phyloP scores from a whole-genome alignment of 2,329 filamentous ascomycete species.

The Simplicillium aogashimaense region DNA sequence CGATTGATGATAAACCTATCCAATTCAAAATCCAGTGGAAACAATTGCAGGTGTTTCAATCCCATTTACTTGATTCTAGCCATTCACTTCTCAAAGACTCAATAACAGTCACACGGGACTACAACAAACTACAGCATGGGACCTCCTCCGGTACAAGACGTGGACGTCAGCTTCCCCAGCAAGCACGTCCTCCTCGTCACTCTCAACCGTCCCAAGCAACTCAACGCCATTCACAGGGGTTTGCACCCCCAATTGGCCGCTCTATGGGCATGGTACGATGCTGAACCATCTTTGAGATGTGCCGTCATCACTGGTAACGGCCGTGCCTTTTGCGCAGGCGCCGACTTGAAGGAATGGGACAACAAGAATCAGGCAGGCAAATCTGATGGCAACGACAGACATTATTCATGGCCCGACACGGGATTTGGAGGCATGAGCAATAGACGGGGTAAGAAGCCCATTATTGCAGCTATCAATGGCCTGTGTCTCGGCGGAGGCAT shows the following conservation, averaged over 20 bases:
- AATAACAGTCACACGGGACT: no score
- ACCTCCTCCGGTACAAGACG: constrained; percentile 29
- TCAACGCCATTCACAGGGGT: constrained; percentile 44
- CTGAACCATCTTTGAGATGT: constrained; percentile 48
- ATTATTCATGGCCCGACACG: constrained; percentile 23
- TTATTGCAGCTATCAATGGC: constrained; percentile 69
- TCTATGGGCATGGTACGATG: constrained; percentile 52
- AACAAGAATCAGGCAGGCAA: constrained; percentile 23
- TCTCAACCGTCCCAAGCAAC: constrained; percentile 45
- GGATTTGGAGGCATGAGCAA: constrained; percentile 61
- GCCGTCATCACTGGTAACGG: constrained; percentile 55
- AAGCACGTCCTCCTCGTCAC: constrained; percentile 49
- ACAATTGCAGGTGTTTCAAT: no score
- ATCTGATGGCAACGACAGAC: constrained; percentile 1
- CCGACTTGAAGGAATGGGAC: constrained; percentile 57
- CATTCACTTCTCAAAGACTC: no score
- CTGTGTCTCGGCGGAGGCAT: constrained; percentile 66
- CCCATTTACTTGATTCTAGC: neutral
- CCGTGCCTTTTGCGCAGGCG: constrained; percentile 58
- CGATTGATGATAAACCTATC: no score
- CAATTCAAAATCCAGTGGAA: no score
- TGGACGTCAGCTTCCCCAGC: constrained; percentile 37
- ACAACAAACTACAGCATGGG: no score
- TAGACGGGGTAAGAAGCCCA: constrained; percentile 59
- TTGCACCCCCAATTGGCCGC: constrained; percentile 37